Evolutionary conservation across 257 asterid species (phyloP), one percentile per base, ranked within the genome.

Genomic region (Nicotiana otophora): DNA sequence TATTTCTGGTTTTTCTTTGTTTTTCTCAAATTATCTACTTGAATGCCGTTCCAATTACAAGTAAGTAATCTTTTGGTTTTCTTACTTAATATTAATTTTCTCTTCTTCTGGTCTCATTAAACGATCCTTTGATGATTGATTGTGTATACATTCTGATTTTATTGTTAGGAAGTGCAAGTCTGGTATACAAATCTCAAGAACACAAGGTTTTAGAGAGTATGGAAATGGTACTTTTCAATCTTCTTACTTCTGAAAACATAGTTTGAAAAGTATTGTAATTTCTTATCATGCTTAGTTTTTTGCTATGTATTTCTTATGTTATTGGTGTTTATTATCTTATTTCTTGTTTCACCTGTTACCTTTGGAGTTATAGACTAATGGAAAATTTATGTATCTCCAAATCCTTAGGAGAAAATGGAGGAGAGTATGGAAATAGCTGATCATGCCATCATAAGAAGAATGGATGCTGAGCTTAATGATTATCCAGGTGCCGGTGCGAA

Each of bases 401-500:
- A 61, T 82, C 64, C 28, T 81, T 82, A 90, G 90, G 86, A 33
- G 77, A 87, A 78, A 23, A 79, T 20, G 33, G 19, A 69, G 77
- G 63, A 82, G 19, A 75, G 72, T 61, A 77, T 51, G 87, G 48
- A 81, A 23, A 15, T 46, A 57, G 64, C 51, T 68, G 28, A 20
- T 42, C 51, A 9, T 3, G 60, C 23, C 14, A 57, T 19, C 23
- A 81, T 83, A 57, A 87, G 89, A 82, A 78, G 87, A 84, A 89
- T 88, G 91, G 90, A 85, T 5, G 82, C 88, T 31, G 91, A 92
- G 82, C 36, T 92, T 77, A 86, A 91, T 28, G 97, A 92, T 57
- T 92, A 92, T 83, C 93, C 95, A 36, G 93, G 95, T 72, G 87
- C 94, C 3, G 94, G 93, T 61, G 93, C 97, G 51, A 92, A 91